These are phyloP conservation scores for Trichoderma sp. DNA, from an alignment of 2,329 filamentous ascomycete species.

Conservation along the genomic window DNA sequence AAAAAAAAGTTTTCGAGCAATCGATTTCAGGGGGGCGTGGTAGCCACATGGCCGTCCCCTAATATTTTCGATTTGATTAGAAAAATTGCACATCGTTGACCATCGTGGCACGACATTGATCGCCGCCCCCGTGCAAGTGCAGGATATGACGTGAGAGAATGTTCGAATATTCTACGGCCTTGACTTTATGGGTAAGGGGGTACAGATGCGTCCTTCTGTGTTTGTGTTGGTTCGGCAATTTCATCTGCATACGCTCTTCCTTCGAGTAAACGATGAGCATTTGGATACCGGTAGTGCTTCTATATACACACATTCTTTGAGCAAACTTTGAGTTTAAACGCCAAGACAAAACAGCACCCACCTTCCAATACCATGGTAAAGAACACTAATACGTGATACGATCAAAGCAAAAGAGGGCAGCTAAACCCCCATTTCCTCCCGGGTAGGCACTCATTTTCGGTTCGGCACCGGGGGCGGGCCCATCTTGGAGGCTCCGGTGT, in stretches of 20 bases:
- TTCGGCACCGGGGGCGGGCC: constrained; percentile 34
- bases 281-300: not conserved
- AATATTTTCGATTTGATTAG: not conserved
- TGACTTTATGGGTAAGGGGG: not conserved
- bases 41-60: not conserved
- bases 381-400: not conserved
- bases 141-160: not conserved
- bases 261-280: not conserved
- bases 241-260: not conserved
- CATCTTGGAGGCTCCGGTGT: constrained; percentile 37
- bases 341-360: not conserved
- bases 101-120: not conserved
- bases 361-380: not conserved
- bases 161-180: not conserved
- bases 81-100: not conserved
- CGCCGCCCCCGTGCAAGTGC: not conserved
- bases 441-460: constrained; percentile 22
- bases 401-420: not conserved
- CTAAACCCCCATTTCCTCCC: not conserved
- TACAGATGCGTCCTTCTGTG: not conserved
- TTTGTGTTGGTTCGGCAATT: not conserved
- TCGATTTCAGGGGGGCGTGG: no score
- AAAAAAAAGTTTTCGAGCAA: no score
- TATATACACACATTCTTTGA: not conserved
- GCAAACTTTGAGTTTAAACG: not conserved